A percentile compares a stretch with the other conserved stretches of the same genome.
Conservation (phyloP, 352 stramenopile species). For the Globisporangium nunn region DNA sequence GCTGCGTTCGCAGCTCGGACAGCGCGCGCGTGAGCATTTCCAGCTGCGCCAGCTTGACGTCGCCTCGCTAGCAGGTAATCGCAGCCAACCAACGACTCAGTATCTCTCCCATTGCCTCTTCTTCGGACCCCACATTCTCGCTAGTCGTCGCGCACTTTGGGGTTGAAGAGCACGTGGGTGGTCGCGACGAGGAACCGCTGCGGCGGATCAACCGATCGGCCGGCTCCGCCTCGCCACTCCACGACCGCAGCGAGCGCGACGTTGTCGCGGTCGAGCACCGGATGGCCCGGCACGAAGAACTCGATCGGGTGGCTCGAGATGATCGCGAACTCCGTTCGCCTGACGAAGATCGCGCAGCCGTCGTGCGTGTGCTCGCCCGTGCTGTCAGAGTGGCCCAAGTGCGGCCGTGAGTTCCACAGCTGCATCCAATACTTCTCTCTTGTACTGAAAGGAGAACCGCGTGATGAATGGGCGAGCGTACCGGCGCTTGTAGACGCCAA, state of each 20-base stretch:
- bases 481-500: slow-evolving; percentile 54
- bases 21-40: slow-evolving; percentile 37
- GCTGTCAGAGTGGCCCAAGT: slow-evolving; percentile 13
- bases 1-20: slow-evolving; percentile 15
- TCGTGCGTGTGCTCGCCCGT: slow-evolving; percentile 55
- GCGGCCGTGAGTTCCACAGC: not conserved
- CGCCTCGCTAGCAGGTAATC: slow-evolving; percentile 31
- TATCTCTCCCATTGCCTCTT: no score
- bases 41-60: slow-evolving; percentile 61
- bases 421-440: not conserved
- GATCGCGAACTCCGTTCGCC: slow-evolving; percentile 33
- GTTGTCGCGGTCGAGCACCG: slow-evolving; percentile 52
- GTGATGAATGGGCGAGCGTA: slow-evolving; percentile 2
- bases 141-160: slow-evolving; percentile 21
- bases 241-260: slow-evolving; percentile 44
- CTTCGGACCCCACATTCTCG: no score
- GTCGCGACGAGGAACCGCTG: slow-evolving; percentile 49
- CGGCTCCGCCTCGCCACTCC: slow-evolving; percentile 16
- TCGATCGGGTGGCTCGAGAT: slow-evolving; percentile 35
- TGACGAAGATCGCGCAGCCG: slow-evolving; percentile 63
- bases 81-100: not conserved
- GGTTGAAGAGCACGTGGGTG: slow-evolving; percentile 71
- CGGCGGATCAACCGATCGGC: slow-evolving; percentile 1
- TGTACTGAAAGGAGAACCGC: no score
- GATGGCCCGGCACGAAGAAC: slow-evolving; percentile 33